phyloP scores from a whole-genome alignment of 2,329 filamentous ascomycete species.

The Corniculantispora saksenae region DNA sequence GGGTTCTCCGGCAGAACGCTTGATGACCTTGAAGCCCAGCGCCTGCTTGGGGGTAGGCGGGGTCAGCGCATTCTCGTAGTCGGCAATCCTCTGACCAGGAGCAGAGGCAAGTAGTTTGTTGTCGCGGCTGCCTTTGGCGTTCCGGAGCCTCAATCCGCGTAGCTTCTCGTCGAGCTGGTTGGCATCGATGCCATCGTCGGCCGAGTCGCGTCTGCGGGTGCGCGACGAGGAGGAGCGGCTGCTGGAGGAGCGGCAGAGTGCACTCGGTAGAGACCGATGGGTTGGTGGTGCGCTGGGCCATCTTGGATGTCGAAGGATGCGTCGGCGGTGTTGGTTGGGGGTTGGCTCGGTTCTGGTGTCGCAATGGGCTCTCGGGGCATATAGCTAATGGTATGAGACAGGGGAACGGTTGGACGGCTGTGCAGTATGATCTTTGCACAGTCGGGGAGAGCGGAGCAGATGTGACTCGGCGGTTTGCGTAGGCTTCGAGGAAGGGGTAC shows the following conservation, averaged over 20 bases:
- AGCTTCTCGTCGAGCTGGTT: slow-evolving; percentile 51
- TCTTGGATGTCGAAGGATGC: slow-evolving; percentile 49
- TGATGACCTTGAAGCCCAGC: slow-evolving; percentile 58
- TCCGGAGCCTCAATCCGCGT: slow-evolving; percentile 51
- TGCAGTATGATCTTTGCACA: slow-evolving; percentile 54
- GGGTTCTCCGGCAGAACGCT: slow-evolving; percentile 42
- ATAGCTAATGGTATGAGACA: slow-evolving; percentile 51
- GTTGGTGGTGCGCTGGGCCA: slow-evolving; percentile 54
- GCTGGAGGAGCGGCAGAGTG: slow-evolving; percentile 35
- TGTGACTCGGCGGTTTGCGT: slow-evolving; percentile 2
- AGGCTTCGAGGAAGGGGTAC: not conserved
- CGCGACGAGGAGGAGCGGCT: slow-evolving; percentile 39
- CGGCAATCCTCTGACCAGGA: slow-evolving; percentile 56
- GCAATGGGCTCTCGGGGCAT: slow-evolving; percentile 62
- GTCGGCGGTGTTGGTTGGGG: slow-evolving; percentile 37
- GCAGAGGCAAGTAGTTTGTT: slow-evolving; percentile 26
- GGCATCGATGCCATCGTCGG: slow-evolving; percentile 36
- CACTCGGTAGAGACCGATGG: slow-evolving; percentile 38
- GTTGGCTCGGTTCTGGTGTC: slow-evolving; percentile 45
- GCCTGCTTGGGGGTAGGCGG: slow-evolving; percentile 48
- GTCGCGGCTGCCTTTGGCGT: slow-evolving; percentile 28
- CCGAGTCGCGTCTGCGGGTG: slow-evolving; percentile 30
- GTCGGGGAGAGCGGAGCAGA: slow-evolving; percentile 35
- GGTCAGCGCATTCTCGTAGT: slow-evolving; percentile 62
- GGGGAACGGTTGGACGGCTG: slow-evolving; percentile 43